These are phyloP conservation scores for Tetrapyrgos nigripes DNA, from an alignment of 1,284 basidiomycete species.

Conservation along the genomic window DNA sequence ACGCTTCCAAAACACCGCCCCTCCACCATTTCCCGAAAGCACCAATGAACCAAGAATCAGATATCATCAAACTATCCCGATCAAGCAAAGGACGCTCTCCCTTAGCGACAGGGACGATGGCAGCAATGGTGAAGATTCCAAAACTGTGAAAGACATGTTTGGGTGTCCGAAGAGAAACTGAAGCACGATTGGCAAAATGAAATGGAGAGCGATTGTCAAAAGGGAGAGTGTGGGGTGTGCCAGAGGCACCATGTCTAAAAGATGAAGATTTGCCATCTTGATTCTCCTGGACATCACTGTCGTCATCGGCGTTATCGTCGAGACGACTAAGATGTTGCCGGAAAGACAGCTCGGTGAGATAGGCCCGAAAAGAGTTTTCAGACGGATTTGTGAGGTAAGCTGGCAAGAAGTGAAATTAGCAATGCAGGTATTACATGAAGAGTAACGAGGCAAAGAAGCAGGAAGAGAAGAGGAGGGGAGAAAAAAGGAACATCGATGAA, in stretches of 20 bases:
- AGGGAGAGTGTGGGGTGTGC: slow-evolving; percentile 37
- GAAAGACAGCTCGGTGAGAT: slow-evolving; percentile 95
- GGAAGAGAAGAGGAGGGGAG: slow-evolving; percentile 21
- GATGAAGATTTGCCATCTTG: slow-evolving; percentile 37
- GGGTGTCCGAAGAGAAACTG: slow-evolving; percentile 93
- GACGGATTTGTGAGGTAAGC: slow-evolving; percentile 94
- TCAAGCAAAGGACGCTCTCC: slow-evolving; percentile 34
- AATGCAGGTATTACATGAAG: slow-evolving; percentile 15
- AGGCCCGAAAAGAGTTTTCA: slow-evolving; percentile 90
- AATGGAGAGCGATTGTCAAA: slow-evolving; percentile 63
- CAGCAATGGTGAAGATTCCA: slow-evolving; percentile 86
- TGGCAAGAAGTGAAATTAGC: slow-evolving; percentile 39
- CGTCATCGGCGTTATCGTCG: slow-evolving; percentile 69
- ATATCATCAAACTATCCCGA: slow-evolving; percentile 56
- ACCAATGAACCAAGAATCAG: slow-evolving; percentile 86
- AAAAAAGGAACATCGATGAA: neutral
- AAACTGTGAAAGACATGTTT: slow-evolving; percentile 87
- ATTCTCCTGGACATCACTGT: slow-evolving; percentile 42
- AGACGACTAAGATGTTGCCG: slow-evolving; percentile 91
- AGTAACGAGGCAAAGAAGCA: slow-evolving; percentile 8
- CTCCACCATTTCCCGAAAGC: slow-evolving; percentile 90
- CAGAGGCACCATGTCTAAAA: slow-evolving; percentile 37
- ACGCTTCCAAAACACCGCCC: slow-evolving; percentile 72
- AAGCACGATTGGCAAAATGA: slow-evolving; percentile 90
- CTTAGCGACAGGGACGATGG: slow-evolving; percentile 62